A percentile compares a stretch with the other conserved stretches of the same genome.
phyloP scores from a whole-genome alignment of 768 basidiomycete species.

The Trichaptum fuscoviolaceum region DNA sequence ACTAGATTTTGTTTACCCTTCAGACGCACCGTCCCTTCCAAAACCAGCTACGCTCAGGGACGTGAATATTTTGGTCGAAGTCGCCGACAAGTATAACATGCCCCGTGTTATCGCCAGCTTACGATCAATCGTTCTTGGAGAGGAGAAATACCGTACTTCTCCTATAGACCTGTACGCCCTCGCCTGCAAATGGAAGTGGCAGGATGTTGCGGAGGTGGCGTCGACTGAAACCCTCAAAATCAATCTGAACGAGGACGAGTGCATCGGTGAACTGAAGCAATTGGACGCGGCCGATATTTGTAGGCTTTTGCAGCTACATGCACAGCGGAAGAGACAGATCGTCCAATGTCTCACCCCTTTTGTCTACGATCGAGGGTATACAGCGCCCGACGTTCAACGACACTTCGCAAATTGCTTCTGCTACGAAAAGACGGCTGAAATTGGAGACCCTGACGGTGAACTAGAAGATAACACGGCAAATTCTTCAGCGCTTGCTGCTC shows the following conservation, averaged over 20 bases:
- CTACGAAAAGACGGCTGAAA: background rate
- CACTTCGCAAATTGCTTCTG: background rate
- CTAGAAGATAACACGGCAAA: background rate
- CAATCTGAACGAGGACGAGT: constrained; percentile 42
- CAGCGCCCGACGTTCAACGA: background rate
- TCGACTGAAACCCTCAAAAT: constrained; percentile 51
- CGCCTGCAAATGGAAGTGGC: constrained; percentile 58
- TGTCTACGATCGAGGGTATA: constrained; percentile 19
- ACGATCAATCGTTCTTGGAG: background rate
- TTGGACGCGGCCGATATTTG: constrained; percentile 48
- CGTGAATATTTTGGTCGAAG: background rate
- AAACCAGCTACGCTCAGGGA: background rate
- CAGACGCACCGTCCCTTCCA: background rate
- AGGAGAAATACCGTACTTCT: constrained; percentile 21
- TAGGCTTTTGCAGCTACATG: constrained; percentile 51
- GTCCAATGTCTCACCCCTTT: constrained; percentile 37
- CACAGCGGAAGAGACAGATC: constrained; percentile 44
- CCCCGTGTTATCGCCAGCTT: background rate
- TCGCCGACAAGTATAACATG: background rate
- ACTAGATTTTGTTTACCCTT: background rate
- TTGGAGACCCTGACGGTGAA: background rate
- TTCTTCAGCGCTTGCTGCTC: background rate
- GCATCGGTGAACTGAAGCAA: constrained; percentile 41
- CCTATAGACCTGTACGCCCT: constrained; percentile 50
- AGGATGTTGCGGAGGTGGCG: constrained; percentile 46